Evolutionary conservation across 179 eudicot genomes (phyloP), one percentile per base, ranked within the genome.

Genomic region (Drosera spatulata): DNA sequence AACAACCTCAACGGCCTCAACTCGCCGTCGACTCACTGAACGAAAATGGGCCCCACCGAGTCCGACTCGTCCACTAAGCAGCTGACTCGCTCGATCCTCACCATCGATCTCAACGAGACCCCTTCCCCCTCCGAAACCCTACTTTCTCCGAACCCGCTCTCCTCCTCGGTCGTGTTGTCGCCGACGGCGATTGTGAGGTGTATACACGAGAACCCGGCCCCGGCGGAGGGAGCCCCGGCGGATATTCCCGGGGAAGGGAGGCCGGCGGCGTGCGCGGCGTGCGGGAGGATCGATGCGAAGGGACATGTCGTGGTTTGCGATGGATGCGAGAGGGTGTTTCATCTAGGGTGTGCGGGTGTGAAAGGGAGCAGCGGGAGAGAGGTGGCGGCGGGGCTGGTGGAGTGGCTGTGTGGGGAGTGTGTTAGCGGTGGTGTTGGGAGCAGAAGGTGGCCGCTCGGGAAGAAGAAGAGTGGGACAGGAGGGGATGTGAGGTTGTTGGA

Each of bases 301-400:
- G 44, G 70, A 2, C 52, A 72, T 9, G 53, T 56, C 9, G 71
- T 68, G 59, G 70, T 77, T 0, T 83, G 88, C 63, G 88, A 83
- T 38, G 88, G 79, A 0, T 83, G 88, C 62, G 88, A 83, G 69
- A 77, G 85, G 10, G 81, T 75, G 14, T 83, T 83, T 49, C 88
- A 83, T 64, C 61, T 75, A 14, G 56, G 12, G 4, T 83, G 88
- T 54, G 67, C 69, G 0, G 83, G 79, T 12, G 14, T 6, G 74
- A 51, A 8, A 63, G 13, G 65, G 56, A 12, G 53, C 33, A 22
- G 33, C 33, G 33, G 33, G 33, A 22, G 33, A 22, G 33, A 22
- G 33, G 33, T 22, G 33, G 33, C 33, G 33, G 63, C 63, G 53
- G 59, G 68, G 50, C 0, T 54, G 52, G 88, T 73, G 15, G 81